These are phyloP conservation scores for Monilinia polystroma DNA, from an alignment of 2,329 filamentous ascomycete species.

Conservation along the genomic window DNA sequence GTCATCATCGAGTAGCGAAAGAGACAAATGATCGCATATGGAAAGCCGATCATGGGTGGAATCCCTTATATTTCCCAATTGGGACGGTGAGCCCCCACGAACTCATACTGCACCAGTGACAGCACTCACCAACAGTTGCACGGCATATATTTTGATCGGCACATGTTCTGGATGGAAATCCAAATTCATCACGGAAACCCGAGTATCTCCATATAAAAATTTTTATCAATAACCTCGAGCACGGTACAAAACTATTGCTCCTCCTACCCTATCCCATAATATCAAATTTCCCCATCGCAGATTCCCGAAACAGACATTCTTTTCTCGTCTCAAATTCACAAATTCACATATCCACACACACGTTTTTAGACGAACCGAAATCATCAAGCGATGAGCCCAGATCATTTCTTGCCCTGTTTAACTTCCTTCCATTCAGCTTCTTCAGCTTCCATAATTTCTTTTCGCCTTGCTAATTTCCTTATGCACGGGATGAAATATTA, in stretches of 20 bases:
- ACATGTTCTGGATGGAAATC: too few relatives aligned
- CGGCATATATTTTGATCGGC: too few relatives aligned
- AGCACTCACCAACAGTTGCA: too few relatives aligned
- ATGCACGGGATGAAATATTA: neutral
- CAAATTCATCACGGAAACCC: too few relatives aligned
- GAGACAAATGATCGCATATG: neutral
- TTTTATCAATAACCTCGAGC: neutral
- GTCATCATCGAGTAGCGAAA: too few relatives aligned
- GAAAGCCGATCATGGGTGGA: neutral
- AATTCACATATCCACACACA: neutral
- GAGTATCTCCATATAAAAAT: too few relatives aligned
- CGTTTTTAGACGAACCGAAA: neutral
- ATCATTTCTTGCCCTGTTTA: neutral
- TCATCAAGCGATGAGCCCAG: slow-evolving; percentile 9
- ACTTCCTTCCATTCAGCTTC: neutral
- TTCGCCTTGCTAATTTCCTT: neutral
- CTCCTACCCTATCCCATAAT: neutral
- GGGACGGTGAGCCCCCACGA: neutral
- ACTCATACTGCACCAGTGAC: too few relatives aligned
- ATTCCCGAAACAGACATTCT: slow-evolving; percentile 5
- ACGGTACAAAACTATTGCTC: neutral
- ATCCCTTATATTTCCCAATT: neutral
- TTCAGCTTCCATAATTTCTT: neutral
- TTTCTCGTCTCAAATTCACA: neutral
- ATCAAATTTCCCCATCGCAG: slow-evolving; percentile 6